These are phyloP conservation scores for Exophiala xenobiotica DNA, from an alignment of 2,329 filamentous ascomycete genomes.

Conservation along the genomic window DNA sequence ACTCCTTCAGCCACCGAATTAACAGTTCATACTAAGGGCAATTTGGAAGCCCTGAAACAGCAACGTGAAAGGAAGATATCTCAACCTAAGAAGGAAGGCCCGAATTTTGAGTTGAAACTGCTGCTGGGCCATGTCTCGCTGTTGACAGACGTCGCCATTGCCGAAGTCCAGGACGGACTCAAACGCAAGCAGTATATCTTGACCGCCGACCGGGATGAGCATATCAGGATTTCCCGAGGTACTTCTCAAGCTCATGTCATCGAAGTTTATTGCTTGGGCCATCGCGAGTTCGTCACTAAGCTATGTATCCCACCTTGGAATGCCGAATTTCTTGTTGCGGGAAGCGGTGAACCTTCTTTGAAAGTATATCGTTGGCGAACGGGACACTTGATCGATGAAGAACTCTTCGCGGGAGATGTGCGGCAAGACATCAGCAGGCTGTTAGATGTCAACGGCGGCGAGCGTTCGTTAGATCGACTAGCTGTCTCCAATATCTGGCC, in stretches of 20 bases:
- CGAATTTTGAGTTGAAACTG: constrained; percentile 70
- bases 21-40: constrained; percentile 64
- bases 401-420: constrained; percentile 47
- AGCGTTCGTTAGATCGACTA: constrained; percentile 33
- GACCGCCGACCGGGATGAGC: constrained; percentile 70
- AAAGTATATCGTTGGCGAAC: constrained; percentile 79
- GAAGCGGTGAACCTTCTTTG: constrained; percentile 78
- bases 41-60: constrained; percentile 56
- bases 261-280: constrained; percentile 84
- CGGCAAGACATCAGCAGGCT: constrained; percentile 16
- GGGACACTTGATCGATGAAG: constrained; percentile 54
- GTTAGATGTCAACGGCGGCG: constrained; percentile 14
- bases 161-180: constrained; percentile 44
- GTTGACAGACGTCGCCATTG: constrained; percentile 71
- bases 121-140: constrained; percentile 93
- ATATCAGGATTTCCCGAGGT: constrained; percentile 83
- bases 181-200: constrained; percentile 59
- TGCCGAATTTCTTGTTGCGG: constrained; percentile 71
- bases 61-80: constrained; percentile 49
- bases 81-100: constrained; percentile 49
- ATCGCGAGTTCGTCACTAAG: constrained; percentile 78
- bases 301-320: constrained; percentile 63
- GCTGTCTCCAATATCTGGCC: constrained; percentile 39
- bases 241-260: constrained; percentile 83
- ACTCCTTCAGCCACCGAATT: constrained; percentile 56